Conservation (phyloP, 345 rosid genomes). For the Crucihimalaya himalaica region DNA sequence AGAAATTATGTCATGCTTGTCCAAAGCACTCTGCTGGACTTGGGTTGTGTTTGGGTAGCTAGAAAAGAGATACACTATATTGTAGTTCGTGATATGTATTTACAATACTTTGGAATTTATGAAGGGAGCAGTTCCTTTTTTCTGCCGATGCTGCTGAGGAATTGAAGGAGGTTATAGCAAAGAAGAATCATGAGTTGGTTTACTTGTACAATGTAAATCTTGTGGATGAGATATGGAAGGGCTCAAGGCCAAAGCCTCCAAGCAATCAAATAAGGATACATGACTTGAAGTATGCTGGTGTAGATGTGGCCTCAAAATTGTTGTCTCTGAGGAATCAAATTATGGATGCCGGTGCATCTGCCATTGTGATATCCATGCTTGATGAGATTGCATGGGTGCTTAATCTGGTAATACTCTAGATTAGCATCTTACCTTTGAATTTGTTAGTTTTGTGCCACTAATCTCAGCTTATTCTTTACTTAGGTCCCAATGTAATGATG, state of each 20-base stretch:
- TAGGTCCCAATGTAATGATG: constrained; percentile 25
- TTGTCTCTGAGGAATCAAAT: constrained; percentile 68
- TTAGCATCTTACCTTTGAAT: not conserved
- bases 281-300: constrained; percentile 83
- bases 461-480: not conserved
- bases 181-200: constrained; percentile 80
- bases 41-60: not conserved
- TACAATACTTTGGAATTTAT: constrained; percentile 41
- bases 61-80: not conserved
- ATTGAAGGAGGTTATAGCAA: constrained; percentile 73
- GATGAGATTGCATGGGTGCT: constrained; percentile 97
- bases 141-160: constrained; percentile 96
- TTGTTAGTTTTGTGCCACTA: constrained; percentile 1
- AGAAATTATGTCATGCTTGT: not conserved
- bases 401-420: constrained; percentile 66
- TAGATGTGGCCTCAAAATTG: constrained; percentile 74
- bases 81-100: constrained; percentile 20
- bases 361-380: constrained; percentile 87
- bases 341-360: constrained; percentile 69
- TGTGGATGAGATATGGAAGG: constrained; percentile 93
- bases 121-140: constrained; percentile 99
- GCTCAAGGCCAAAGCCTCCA: constrained; percentile 81
- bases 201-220: constrained; percentile 71
- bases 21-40: not conserved
- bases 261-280: constrained; percentile 74